Conservation (phyloP, 257 asterid genomes). For the Primulina eburnea region DNA sequence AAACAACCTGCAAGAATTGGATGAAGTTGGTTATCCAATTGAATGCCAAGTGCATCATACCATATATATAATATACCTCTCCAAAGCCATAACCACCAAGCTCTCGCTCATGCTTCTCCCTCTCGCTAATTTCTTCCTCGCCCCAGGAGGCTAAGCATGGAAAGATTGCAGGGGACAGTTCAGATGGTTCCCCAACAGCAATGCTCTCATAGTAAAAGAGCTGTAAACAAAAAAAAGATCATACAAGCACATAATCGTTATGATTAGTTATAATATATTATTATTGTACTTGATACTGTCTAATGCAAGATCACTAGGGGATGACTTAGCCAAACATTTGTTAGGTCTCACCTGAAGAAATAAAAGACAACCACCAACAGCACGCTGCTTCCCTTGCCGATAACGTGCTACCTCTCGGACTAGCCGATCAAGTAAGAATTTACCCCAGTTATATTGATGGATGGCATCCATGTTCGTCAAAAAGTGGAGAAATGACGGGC, state of each 20-base stretch:
- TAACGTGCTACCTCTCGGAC: conserved; percentile 95
- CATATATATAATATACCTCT: conserved; percentile 55
- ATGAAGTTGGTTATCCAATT: conserved; percentile 21
- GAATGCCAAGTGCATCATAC: conserved; percentile 8
- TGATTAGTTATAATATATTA: not conserved
- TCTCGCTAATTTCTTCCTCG: conserved; percentile 94
- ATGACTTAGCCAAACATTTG: not conserved
- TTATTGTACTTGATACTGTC: not conserved
- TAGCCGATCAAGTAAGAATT: conserved; percentile 86
- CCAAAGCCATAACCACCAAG: conserved; percentile 98
- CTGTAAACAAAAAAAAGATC: conserved; percentile 39
- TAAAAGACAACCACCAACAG: conserved; percentile 98
- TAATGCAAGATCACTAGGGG: not conserved
- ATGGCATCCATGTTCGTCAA: conserved; percentile 81
- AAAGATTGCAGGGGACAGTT: conserved; percentile 77
- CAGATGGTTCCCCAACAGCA: conserved; percentile 87
- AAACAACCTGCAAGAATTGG: conserved; percentile 66
- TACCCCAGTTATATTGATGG: conserved; percentile 98
- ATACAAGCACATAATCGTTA: not conserved
- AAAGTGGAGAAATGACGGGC: conserved; percentile 96
- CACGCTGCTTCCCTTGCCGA: conserved; percentile 98
- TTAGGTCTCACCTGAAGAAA: conserved; percentile 75
- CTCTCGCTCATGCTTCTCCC: conserved; percentile 91
- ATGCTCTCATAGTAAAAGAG: conserved; percentile 96
- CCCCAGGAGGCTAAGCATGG: conserved; percentile 97